These are phyloP conservation scores for Xylaria sp. DNA, from an alignment of 2,329 filamentous ascomycete genomes.

Conservation along the genomic window DNA sequence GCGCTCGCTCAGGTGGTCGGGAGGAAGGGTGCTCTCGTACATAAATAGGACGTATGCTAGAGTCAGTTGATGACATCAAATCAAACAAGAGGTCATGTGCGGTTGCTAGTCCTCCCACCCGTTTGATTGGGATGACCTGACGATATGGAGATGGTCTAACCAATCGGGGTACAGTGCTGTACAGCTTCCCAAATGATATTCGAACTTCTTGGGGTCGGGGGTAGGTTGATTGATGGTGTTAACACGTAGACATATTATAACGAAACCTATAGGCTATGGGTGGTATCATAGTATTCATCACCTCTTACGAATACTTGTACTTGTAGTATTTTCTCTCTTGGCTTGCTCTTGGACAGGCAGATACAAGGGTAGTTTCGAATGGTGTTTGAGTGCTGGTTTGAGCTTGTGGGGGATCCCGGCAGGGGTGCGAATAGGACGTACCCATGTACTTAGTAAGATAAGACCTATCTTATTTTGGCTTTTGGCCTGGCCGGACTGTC, in stretches of 20 bases:
- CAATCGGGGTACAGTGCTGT: conserved; percentile 17
- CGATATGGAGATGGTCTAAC: conserved; percentile 12
- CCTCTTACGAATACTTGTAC: background rate
- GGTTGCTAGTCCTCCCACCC: conserved; percentile 25
- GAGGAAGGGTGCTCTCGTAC: background rate
- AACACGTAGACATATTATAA: background rate
- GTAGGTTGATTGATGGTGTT: conserved; percentile 12
- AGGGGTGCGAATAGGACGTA: background rate
- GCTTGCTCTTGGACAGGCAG: background rate
- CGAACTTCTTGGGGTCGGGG: conserved; percentile 10
- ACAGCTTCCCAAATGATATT: conserved; percentile 1
- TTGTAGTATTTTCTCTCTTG: background rate
- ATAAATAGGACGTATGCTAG: conserved; percentile 3
- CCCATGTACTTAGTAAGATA: background rate
- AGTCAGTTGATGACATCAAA: conserved; percentile 37
- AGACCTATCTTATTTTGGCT: background rate
- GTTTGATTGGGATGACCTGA: conserved; percentile 27
- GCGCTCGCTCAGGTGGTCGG: background rate
- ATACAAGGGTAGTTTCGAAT: conserved; percentile 23
- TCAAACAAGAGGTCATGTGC: conserved; percentile 37
- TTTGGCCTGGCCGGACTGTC: conserved; percentile 21
- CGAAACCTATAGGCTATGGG: background rate
- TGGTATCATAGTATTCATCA: background rate
- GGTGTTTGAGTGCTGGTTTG: conserved; percentile 23
- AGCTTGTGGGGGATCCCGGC: conserved; percentile 17